A percentile compares a stretch with the other conserved stretches of the same genome.
Evolutionary conservation across 805 yeast genomes (phyloP).

Genomic region (Torulaspora quercuum): DNA sequence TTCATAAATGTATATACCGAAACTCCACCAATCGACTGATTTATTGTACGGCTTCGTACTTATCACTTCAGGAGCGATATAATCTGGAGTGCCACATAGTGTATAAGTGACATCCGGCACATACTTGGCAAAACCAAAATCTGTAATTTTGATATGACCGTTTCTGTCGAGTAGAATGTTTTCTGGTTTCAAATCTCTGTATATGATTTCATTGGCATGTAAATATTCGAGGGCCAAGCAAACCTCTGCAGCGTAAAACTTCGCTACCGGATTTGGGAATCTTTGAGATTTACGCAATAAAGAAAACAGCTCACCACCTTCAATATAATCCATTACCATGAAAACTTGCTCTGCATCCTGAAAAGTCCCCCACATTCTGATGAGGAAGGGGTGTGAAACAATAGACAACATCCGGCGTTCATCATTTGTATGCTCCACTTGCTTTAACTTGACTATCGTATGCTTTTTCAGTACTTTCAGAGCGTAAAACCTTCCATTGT

Average conservation of each 20-base stretch:
- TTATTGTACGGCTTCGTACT: conserved; percentile 92
- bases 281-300: conserved; percentile 82
- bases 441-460: conserved; percentile 88
- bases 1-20: conserved; percentile 87
- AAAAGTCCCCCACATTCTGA: conserved; percentile 95
- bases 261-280: conserved; percentile 94
- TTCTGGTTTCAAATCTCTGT: conserved; percentile 91
- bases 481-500: conserved; percentile 91
- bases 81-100: conserved; percentile 92
- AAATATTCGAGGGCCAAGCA: conserved; percentile 78
- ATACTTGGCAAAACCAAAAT: conserved; percentile 92
- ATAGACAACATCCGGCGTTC: conserved; percentile 84
- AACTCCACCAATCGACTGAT: conserved; percentile 97
- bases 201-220: conserved; percentile 80
- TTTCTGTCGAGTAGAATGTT: conserved; percentile 81
- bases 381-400: conserved; percentile 86
- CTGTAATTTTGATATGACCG: conserved; percentile 90
- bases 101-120: conserved; percentile 92
- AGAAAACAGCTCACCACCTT: conserved; percentile 91
- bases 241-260: conserved; percentile 94
- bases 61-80: conserved; percentile 94
- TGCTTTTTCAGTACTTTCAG: conserved; percentile 83
- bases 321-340: conserved; percentile 95
- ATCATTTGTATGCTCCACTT: conserved; percentile 93
- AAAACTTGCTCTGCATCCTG: conserved; percentile 82